These are phyloP conservation scores for Heliocybe sulcata DNA, from an alignment of 1,284 basidiomycete genomes.

Conservation along the genomic window DNA sequence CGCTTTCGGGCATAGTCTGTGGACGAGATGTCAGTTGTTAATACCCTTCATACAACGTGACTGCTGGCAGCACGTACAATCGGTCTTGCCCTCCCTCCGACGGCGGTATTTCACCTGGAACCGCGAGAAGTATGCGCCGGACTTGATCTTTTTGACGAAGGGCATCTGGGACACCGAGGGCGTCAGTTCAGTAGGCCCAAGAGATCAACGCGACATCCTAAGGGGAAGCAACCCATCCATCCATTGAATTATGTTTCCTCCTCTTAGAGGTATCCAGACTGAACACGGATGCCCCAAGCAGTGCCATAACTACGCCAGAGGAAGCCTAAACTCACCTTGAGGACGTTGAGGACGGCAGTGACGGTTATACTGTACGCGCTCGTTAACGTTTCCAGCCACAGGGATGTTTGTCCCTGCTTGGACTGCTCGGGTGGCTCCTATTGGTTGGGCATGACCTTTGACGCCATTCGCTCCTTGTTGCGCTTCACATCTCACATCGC, in stretches of 20 bases:
- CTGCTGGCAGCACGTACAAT: slow-evolving; percentile 52
- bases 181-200: background rate
- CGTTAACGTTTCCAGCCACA: background rate
- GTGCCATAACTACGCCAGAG: background rate
- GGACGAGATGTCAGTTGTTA: slow-evolving; percentile 4
- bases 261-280: background rate
- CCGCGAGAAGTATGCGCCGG: slow-evolving; percentile 92
- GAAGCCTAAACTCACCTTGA: slow-evolving; percentile 44
- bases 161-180: slow-evolving; percentile 55
- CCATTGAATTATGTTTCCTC: background rate
- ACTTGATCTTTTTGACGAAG: slow-evolving; percentile 86
- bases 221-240: slow-evolving; percentile 12
- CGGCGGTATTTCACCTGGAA: slow-evolving; percentile 98
- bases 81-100: slow-evolving; percentile 96
- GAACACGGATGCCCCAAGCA: background rate
- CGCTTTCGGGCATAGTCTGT: slow-evolving; percentile 96
- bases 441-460: background rate
- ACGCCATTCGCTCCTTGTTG: background rate
- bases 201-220: background rate
- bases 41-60: background rate
- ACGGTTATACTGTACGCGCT: slow-evolving; percentile 17
- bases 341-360: slow-evolving; percentile 29
- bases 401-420: background rate
- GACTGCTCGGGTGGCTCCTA: background rate
- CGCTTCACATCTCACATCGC: background rate